These are phyloP conservation scores for Posidonia australis DNA, from an alignment of 106 monocot genomes.

Conservation along the genomic window DNA sequence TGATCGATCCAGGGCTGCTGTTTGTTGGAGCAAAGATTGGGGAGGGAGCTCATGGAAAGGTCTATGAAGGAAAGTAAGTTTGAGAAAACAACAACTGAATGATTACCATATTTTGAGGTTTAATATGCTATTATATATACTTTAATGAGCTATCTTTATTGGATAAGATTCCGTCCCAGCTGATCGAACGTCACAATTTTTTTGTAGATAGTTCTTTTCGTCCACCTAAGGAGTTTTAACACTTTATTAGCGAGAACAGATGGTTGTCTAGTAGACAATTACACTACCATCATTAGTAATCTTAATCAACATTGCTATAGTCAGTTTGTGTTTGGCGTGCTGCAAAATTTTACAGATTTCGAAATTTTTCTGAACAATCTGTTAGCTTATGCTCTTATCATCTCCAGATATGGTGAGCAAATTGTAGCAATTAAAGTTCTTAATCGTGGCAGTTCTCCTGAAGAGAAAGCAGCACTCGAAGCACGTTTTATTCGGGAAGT, in stretches of 20 bases:
- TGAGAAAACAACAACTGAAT: neutral
- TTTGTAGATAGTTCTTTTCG: too few relatives aligned
- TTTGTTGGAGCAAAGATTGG: conserved; percentile 87
- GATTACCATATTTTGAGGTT: too few relatives aligned
- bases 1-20: conserved; percentile 69
- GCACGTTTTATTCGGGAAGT: conserved; percentile 86
- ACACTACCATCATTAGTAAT: too few relatives aligned
- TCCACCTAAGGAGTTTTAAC: too few relatives aligned
- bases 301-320: neutral
- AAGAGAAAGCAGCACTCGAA: conserved; percentile 58
- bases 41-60: conserved; percentile 93
- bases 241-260: too few relatives aligned
- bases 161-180: too few relatives aligned
- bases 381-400: neutral
- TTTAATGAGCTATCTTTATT: neutral
- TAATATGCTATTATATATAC: neutral
- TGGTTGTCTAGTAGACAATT: too few relatives aligned
- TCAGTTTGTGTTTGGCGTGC: neutral
- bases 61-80: conserved; percentile 91
- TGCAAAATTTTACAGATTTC: neutral
- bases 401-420: conserved; percentile 57
- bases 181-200: too few relatives aligned
- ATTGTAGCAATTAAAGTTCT: conserved; percentile 91
- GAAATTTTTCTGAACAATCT: neutral
- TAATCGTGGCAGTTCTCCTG: conserved; percentile 52